Evolutionary conservation across 2,329 filamentous ascomycete species (phyloP).

Genomic region (Aureobasidium subglaciale): DNA sequence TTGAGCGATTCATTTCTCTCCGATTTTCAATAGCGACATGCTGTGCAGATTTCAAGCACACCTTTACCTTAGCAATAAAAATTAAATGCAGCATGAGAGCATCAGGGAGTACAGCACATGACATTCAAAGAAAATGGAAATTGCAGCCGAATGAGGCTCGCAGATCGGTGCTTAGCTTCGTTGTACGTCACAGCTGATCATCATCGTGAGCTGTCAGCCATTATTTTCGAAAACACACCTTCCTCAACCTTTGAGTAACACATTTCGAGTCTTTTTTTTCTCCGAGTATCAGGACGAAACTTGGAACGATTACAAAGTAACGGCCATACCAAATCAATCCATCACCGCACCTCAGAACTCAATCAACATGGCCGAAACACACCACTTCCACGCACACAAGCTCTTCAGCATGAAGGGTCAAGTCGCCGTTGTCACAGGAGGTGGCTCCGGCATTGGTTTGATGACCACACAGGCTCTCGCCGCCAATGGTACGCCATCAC

Average conservation of each 20-base stretch:
- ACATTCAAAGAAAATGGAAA: neutral
- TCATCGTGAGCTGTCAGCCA: neutral
- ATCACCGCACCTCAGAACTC: neutral
- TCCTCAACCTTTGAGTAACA: conserved; percentile 1
- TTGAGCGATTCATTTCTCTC: neutral
- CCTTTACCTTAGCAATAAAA: neutral
- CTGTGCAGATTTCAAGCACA: neutral
- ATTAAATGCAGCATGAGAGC: neutral
- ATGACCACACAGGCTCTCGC: conserved; percentile 55
- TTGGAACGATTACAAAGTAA: too few species aligned
- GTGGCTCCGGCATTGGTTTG: conserved; percentile 55
- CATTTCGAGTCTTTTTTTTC: neutral
- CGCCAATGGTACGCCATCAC: conserved; percentile 39
- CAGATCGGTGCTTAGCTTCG: neutral
- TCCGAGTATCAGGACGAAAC: neutral
- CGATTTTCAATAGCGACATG: neutral
- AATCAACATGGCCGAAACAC: conserved; percentile 36
- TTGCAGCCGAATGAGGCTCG: neutral
- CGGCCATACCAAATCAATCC: neutral
- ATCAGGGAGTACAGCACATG: conserved; percentile 4
- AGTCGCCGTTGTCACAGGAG: conserved; percentile 54
- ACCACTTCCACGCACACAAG: conserved; percentile 43
- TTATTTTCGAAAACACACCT: neutral
- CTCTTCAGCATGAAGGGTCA: conserved; percentile 50
- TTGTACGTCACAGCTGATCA: conserved; percentile 5